A percentile compares a stretch with the other conserved stretches of the same genome.
Evolutionary conservation across 345 rosid genomes (phyloP).

Genomic region (Salix viminalis): DNA sequence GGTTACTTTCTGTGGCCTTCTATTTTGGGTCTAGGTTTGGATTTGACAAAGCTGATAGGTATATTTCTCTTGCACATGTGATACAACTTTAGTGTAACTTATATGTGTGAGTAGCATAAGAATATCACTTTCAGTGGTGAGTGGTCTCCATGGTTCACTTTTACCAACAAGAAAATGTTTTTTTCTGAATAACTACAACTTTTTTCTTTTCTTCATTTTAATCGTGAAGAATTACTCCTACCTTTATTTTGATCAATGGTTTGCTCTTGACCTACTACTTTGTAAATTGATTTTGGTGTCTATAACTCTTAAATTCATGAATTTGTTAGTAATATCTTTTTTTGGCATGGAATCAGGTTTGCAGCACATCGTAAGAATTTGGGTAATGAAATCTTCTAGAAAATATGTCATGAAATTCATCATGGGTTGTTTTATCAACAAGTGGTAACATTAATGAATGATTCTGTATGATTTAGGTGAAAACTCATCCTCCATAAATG

Average conservation of each 20-base stretch:
- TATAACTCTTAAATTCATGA: background rate
- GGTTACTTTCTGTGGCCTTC: conserved; percentile 24
- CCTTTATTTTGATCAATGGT: too few relatives aligned
- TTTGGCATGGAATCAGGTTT: background rate
- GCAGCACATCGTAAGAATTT: background rate
- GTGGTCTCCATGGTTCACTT: background rate
- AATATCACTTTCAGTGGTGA: background rate
- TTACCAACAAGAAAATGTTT: background rate
- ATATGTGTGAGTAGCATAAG: background rate
- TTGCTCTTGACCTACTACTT: background rate
- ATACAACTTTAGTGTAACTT: background rate
- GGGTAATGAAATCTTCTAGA: background rate
- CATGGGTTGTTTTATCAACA: background rate
- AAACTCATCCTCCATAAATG: background rate
- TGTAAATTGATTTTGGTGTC: too few relatives aligned
- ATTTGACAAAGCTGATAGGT: conserved; percentile 26
- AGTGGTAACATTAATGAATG: background rate
- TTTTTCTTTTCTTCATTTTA: background rate
- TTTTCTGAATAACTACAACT: too few relatives aligned
- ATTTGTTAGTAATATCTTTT: background rate
- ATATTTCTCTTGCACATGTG: background rate
- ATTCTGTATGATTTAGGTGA: background rate
- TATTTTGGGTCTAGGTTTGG: conserved; percentile 29
- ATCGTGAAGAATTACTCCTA: background rate
- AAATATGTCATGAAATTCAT: background rate